phyloP scores from a whole-genome alignment of 257 asterid genomes.

The Fraxinus excelsior region DNA sequence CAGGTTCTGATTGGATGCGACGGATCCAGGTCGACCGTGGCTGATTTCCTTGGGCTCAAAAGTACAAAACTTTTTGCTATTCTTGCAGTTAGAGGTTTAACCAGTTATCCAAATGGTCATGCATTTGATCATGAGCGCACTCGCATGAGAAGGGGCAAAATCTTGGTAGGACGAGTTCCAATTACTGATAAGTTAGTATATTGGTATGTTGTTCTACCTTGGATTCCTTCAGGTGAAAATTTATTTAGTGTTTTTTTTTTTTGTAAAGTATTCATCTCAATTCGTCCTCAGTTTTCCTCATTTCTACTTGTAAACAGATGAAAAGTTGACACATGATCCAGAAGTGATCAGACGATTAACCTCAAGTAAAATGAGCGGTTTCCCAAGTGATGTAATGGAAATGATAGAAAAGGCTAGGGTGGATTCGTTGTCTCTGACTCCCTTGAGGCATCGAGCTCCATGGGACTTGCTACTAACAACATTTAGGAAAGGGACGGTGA shows the following conservation, averaged over 20 bases:
- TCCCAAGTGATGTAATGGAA: conserved; percentile 30
- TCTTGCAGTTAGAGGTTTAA: conserved; percentile 33
- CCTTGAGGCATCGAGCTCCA: conserved; percentile 39
- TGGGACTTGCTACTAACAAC: conserved; percentile 39
- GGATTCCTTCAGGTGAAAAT: conserved; percentile 26
- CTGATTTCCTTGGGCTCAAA: conserved; percentile 35
- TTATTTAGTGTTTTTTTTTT: not conserved
- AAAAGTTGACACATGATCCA: conserved; percentile 31
- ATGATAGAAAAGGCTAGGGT: conserved; percentile 32
- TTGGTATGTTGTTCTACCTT: conserved; percentile 35
- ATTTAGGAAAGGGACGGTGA: conserved; percentile 31
- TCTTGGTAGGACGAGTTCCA: conserved; percentile 34
- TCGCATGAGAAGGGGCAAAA: conserved; percentile 28
- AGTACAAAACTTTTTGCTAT: conserved; percentile 23
- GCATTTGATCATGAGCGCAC: conserved; percentile 23
- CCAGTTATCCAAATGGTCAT: conserved; percentile 38
- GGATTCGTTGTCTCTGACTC: conserved; percentile 34
- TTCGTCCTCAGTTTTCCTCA: too few relatives aligned
- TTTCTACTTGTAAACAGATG: conserved; percentile 14
- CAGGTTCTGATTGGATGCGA: conserved; percentile 48
- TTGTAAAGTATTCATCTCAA: too few relatives aligned
- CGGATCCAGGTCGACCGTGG: conserved; percentile 39
- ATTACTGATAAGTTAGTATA: conserved; percentile 29
- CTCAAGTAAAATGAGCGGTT: conserved; percentile 16
- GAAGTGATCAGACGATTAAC: conserved; percentile 29